phyloP scores from a whole-genome alignment of 139 green algal genomes.

The Limnomonas spitsbergensis region DNA sequence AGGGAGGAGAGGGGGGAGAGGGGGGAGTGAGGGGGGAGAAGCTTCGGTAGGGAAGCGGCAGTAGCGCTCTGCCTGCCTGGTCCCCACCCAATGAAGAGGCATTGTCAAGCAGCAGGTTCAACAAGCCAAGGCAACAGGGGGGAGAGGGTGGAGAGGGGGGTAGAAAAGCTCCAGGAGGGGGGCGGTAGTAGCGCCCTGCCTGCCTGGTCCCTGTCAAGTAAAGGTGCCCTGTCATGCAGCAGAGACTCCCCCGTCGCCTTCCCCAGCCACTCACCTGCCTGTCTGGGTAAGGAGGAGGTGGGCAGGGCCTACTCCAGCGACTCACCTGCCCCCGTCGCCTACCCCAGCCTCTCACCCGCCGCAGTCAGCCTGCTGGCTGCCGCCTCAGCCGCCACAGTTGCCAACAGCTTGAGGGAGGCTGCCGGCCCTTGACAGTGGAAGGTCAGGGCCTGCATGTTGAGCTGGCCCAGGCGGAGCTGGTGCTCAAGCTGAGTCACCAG shows the following conservation, averaged over 20 bases:
- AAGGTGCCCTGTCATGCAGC: constrained; percentile 40
- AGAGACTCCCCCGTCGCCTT: no score
- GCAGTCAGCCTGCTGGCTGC: constrained; percentile 23
- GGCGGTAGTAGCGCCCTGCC: constrained; percentile 53
- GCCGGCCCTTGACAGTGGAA: constrained; percentile 41
- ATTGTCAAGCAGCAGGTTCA: constrained; percentile 68
- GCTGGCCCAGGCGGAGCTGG: constrained; percentile 33
- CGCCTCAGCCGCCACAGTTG: constrained; percentile 57
- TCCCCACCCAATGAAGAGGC: constrained; percentile 48
- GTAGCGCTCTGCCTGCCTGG: constrained; percentile 40
- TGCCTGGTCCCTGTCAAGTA: constrained; percentile 49
- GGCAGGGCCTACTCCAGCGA: no score
- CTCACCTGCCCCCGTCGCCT: no score
- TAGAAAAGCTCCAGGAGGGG: no score
- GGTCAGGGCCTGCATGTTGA: constrained; percentile 16
- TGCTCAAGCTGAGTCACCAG: constrained; percentile 88
- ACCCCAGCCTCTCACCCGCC: constrained; percentile 25
- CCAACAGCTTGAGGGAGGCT: constrained; percentile 65
- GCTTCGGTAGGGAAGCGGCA: no score
- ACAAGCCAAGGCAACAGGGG: no score
- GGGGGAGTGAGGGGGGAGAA: no score
- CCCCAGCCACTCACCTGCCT: no score
- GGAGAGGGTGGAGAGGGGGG: no score
- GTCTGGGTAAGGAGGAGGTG: no score
- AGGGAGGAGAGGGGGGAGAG: no score